Percentiles rank a stretch among this genome's conserved stretches.
Conservation (phyloP, 2,329 filamentous ascomycete genomes). For the Cladosporium sp. region DNA sequence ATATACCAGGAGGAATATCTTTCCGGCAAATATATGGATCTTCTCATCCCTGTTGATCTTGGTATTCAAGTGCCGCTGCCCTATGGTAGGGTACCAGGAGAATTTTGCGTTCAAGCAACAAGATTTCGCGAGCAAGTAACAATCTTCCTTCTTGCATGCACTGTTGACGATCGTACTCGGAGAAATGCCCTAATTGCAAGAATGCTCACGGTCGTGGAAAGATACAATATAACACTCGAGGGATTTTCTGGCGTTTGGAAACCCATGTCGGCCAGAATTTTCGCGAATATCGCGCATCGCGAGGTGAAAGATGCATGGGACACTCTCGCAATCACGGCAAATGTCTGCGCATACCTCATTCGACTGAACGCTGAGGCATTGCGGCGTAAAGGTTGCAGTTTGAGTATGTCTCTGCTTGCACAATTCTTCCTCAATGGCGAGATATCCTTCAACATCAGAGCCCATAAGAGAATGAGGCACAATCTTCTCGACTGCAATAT, state of each 20-base stretch:
- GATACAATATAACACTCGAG: not conserved
- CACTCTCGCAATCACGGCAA: constrained; percentile 8
- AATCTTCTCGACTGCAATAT: not conserved
- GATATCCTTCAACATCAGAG: not conserved
- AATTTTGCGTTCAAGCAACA: constrained; percentile 8
- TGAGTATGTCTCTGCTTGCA: constrained; percentile 3
- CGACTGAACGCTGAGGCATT: not conserved
- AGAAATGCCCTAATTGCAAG: not conserved
- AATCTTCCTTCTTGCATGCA: constrained; percentile 10
- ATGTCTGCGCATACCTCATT: not conserved
- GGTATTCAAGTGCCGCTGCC: not conserved
- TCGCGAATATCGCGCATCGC: not conserved
- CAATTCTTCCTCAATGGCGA: constrained; percentile 6
- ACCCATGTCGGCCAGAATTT: not conserved
- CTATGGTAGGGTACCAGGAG: not conserved
- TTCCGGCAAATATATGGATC: not conserved
- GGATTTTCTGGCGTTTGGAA: not conserved
- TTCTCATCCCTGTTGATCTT: not conserved
- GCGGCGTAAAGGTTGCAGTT: not conserved
- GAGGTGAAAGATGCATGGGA: not conserved
- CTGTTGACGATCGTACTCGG: too few species aligned
- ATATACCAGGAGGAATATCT: constrained; percentile 12
- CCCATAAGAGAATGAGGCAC: not conserved
- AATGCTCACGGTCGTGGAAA: not conserved
- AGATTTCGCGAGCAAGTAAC: not conserved